Percentiles rank a stretch among this genome's conserved stretches.
Evolutionary conservation across 192 early-diverging fungal species (phyloP).

Genomic region (Chytriomyces hyalinus): DNA sequence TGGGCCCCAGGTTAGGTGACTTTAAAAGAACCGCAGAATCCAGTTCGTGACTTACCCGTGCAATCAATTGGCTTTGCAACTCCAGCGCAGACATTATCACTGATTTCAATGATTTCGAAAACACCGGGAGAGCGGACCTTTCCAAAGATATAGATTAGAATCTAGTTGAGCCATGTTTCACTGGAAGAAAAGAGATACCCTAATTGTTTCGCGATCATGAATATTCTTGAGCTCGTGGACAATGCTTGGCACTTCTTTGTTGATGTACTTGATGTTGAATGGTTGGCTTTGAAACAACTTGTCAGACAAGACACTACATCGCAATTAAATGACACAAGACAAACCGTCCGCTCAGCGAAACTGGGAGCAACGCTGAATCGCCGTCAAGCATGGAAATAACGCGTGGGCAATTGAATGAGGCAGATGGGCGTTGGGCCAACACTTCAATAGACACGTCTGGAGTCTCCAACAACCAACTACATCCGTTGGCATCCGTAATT

Average conservation of each 20-base stretch:
- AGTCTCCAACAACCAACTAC: constrained; percentile 41
- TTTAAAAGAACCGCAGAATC: neutral
- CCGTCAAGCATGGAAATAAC: constrained; percentile 48
- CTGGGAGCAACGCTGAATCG: constrained; percentile 20
- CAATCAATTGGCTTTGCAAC: constrained; percentile 28
- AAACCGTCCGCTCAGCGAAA: constrained; percentile 45
- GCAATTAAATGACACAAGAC: neutral
- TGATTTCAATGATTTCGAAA: constrained; percentile 43
- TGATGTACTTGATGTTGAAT: constrained; percentile 36
- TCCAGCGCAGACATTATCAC: constrained; percentile 48
- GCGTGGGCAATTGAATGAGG: constrained; percentile 44
- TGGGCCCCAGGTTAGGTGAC: neutral
- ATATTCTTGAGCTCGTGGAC: constrained; percentile 3
- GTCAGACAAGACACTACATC: neutral
- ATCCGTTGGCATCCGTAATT: constrained; percentile 56
- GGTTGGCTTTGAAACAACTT: constrained; percentile 22
- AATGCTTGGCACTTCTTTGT: constrained; percentile 21
- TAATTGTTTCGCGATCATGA: constrained; percentile 31
- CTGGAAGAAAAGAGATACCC: constrained; percentile 11
- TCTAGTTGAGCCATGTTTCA: neutral
- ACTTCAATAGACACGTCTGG: constrained; percentile 50
- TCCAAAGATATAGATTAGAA: neutral
- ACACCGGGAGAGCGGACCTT: constrained; percentile 38
- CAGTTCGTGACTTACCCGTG: constrained; percentile 30
- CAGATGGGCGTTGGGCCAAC: constrained; percentile 45